Evolutionary conservation across 2,329 filamentous ascomycete species (phyloP), one percentile per base, ranked within the genome.

Genomic region (Zelopaecilomyces penicillatus): DNA sequence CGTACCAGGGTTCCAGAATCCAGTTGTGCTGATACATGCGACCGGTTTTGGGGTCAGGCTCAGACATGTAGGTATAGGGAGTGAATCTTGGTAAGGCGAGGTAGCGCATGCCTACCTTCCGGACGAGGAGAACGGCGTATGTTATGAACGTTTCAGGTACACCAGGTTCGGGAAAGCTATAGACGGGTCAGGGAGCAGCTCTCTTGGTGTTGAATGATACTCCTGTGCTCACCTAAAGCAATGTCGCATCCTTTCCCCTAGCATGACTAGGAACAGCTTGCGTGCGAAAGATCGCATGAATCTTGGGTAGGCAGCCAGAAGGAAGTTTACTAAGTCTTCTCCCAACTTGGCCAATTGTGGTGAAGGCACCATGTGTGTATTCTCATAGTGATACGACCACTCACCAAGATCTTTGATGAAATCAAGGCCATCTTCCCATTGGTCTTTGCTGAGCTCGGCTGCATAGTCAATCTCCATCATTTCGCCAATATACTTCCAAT

Each of bases 401-500:
- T 50, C 54, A 4, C 63, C 56, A 37, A 77, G 58, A 44, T 77
- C 72, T 4, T 73, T 64, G 37, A 65, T 62, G 55, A 76, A 78
- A 37, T 75, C 73, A 28, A 76, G 57, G 30, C 74, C 73, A 52
- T 77, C 69, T 3, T 48, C 53, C 73, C 74, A 78, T 10, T 56
- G 41, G 7, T 61, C 52, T 31, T 56, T 60, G 5, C 52, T 49
- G 2, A 73, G 63, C 10, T 62, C 56, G 1, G 62, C 62, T 27
- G 59, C 58, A 51, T 76, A 78, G 39, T 68, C 59, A 49, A 89
- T 84, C 0, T 70, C 73, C 77, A 89, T 83, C 42, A 77, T 76
- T 53, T 87, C 80, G 10, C 84, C 85, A n/a, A 87, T 64, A 42
- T 71, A 71, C 61, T 85, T 85, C 84, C 83, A 89, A 55, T 85